Base-by-base conservation (phyloP, 305 asterid genomes). In the Rubia tinctorum region DNA sequence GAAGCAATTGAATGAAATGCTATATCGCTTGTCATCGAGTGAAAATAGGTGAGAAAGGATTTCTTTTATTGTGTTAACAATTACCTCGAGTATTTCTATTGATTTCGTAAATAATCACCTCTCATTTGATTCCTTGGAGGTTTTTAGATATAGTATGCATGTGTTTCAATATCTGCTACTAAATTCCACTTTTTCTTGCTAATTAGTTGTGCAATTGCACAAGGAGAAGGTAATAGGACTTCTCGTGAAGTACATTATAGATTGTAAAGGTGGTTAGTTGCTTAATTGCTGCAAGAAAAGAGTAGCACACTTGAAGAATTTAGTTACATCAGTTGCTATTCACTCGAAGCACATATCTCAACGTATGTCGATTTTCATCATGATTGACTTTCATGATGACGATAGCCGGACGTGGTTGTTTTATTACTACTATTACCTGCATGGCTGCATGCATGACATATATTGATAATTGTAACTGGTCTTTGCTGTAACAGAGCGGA, bases 21-120 rank as follows among this genome's bases (percentile, higher is more conserved):
- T 94, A 81, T 97, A 94, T 83, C 91, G 86, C 68, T 82, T 94
- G 82, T 89, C 97, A 37, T 84, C 97, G 23, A 71, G 86, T 73
- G 96, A 90, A 72, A 89, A 85, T 75, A 90, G 98, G 98, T 91
- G 61, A 66, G 44, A 17, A 40, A 34, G 30, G 25, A 22, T 23
- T 56, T 34, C 39, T 49, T 43, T 34, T 20, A 23, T 51, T 40
- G 53, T 44, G 53, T 60, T 12, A n/a, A 30, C 3, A 30, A 49
- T 66, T 20, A 45, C 68, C 22, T 74, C 47, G 10, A 13, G 23
- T 22, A 44, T 25, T 34, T 17, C 71, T 27, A 14, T 30, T 62
- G 17, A 6, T 10, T 62, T 27, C 7, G 27, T 62, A 23, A 7
- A 14, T 49, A 27, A n/a, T 49, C 25, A 25, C 40, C 20, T 12